Evolutionary conservation across 495 filamentous ascomycete genomes (phyloP).

Genomic region (Aspergillus homomorphus): DNA sequence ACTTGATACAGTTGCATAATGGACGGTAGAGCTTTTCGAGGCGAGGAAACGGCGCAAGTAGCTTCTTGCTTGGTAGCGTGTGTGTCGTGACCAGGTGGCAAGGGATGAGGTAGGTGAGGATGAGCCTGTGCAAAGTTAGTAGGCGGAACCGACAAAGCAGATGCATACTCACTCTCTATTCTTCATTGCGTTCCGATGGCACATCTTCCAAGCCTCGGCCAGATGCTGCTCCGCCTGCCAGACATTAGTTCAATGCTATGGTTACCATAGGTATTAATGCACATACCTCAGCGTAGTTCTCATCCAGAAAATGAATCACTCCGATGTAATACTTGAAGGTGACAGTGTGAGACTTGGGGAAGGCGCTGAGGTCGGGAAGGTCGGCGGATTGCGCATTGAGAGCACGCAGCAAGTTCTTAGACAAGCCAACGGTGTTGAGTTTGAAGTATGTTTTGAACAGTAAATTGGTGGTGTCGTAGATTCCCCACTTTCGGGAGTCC

Average conservation of each 20-base stretch:
- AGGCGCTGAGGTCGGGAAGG: conserved; percentile 68
- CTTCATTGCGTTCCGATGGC: conserved; percentile 62
- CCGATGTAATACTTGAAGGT: conserved; percentile 96
- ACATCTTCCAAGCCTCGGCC: conserved; percentile 71
- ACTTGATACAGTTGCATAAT: conserved; percentile 70
- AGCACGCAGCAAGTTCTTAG: conserved; percentile 83
- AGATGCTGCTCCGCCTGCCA: conserved; percentile 74
- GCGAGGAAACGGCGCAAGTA: conserved; percentile 73
- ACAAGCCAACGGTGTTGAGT: conserved; percentile 81
- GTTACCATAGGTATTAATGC: neutral
- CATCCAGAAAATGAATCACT: conserved; percentile 84
- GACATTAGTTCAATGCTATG: conserved; percentile 18
- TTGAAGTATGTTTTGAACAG: conserved; percentile 99
- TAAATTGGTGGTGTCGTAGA: conserved; percentile 88
- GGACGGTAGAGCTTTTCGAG: conserved; percentile 76
- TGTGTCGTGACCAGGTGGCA: conserved; percentile 86
- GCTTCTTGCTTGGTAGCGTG: conserved; percentile 65
- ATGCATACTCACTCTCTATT: conserved; percentile 69
- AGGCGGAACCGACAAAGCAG: neutral
- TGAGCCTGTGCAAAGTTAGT: conserved; percentile 58
- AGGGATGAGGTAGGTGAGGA: conserved; percentile 93
- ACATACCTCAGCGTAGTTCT: conserved; percentile 74
- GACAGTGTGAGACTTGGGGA: conserved; percentile 87
- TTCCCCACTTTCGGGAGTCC: conserved; percentile 93
- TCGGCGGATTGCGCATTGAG: conserved; percentile 71